Evolutionary conservation across 192 early-diverging fungal genomes (phyloP).

Genomic region (Umbelopsis ramanniana): DNA sequence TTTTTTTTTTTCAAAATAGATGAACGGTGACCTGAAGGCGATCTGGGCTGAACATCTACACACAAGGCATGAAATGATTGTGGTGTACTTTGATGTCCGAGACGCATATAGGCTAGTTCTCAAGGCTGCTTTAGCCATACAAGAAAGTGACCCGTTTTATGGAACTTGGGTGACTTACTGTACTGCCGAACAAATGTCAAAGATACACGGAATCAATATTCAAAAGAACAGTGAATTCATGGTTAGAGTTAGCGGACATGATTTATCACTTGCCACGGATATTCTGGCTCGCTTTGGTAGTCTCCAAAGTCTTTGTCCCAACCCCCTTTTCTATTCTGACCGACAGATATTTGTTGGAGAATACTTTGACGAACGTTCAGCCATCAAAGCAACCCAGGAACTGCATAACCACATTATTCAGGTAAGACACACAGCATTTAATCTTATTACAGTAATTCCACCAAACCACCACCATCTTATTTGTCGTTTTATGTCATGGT

Average conservation of each 20-base stretch:
- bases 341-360: constrained; percentile 40
- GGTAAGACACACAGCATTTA: constrained; percentile 24
- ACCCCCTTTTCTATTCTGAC: constrained; percentile 17
- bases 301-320: constrained; percentile 39
- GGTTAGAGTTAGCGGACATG: not conserved
- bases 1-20: not conserved
- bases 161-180: constrained; percentile 18
- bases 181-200: not conserved
- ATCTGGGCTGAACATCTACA: not conserved
- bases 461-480: too few species aligned
- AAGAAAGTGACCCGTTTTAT: not conserved
- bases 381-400: constrained; percentile 33
- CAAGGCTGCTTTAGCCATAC: not conserved
- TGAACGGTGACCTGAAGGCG: not conserved
- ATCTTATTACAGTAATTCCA: not conserved
- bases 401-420: constrained; percentile 39
- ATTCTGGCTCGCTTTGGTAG: constrained; percentile 44
- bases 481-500: not conserved
- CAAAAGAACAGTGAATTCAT: not conserved
- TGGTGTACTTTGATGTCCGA: not conserved
- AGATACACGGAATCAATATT: not conserved
- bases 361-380: constrained; percentile 53
- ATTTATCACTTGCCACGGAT: not conserved
- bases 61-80: not conserved
- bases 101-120: not conserved